A percentile compares a stretch with the other conserved stretches of the same genome.
Evolutionary conservation across 139 green algal genomes (phyloP).

Genomic region (Coelastrella sp.): DNA sequence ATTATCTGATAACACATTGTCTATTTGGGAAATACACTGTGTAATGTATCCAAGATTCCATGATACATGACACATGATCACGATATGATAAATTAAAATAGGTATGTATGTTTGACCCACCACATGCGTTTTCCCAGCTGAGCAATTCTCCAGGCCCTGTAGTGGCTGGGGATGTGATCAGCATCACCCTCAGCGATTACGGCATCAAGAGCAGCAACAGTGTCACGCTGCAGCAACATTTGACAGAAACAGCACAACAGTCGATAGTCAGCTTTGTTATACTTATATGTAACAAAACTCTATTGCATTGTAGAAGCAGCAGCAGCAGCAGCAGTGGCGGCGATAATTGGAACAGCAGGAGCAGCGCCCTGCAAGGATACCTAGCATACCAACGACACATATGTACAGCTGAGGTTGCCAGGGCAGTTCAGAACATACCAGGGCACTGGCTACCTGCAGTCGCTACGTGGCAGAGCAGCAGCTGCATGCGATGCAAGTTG

Average conservation of each 20-base stretch:
- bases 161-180: not conserved
- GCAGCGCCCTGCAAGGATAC: not conserved
- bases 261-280: not conserved
- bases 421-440: too few relatives aligned
- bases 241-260: not conserved
- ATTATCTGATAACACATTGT: too few relatives aligned
- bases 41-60: too few relatives aligned
- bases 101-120: not conserved
- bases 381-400: too few relatives aligned
- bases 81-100: too few relatives aligned
- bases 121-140: not conserved
- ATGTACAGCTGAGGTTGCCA: too few relatives aligned
- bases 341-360: not conserved
- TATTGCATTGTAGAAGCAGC: not conserved
- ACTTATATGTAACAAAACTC: too few relatives aligned
- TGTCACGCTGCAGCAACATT: not conserved
- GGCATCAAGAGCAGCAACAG: slow-evolving; percentile 1
- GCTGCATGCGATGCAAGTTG: too few relatives aligned
- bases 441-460: too few relatives aligned
- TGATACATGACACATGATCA: too few relatives aligned
- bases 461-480: too few relatives aligned
- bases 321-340: not conserved
- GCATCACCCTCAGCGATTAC: slow-evolving; percentile 14
- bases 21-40: too few relatives aligned
- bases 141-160: slow-evolving; percentile 8